Evolutionary conservation across 2,329 filamentous ascomycete species (phyloP).

Genomic region (Juglanconis sp.): DNA sequence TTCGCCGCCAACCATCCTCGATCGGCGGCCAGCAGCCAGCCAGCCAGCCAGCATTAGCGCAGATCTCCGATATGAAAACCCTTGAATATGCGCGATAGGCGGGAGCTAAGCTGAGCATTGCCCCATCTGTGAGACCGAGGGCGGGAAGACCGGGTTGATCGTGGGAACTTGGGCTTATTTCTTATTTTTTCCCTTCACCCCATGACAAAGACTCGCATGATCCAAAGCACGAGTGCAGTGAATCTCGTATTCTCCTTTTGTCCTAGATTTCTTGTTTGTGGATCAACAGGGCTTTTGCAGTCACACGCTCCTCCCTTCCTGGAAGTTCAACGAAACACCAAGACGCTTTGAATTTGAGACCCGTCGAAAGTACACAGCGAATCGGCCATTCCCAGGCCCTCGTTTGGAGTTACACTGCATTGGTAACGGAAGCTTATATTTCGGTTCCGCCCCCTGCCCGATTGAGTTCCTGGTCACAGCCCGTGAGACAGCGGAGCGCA

Average conservation of each 20-base stretch:
- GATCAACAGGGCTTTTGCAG: too few relatives aligned
- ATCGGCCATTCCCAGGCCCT: too few relatives aligned
- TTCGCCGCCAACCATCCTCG: neutral
- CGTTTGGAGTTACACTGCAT: neutral
- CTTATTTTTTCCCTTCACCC: too few relatives aligned
- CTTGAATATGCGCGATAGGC: neutral
- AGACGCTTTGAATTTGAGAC: too few relatives aligned
- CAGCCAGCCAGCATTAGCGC: neutral
- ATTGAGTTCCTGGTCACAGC: neutral
- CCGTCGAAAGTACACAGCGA: too few relatives aligned
- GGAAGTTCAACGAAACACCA: too few relatives aligned
- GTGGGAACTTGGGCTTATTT: neutral
- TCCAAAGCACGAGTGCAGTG: too few relatives aligned
- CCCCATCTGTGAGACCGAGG: neutral
- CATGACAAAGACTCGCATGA: too few relatives aligned
- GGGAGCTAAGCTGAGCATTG: neutral
- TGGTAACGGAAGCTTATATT: neutral
- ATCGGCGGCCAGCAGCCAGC: neutral
- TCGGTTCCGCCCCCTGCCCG: neutral
- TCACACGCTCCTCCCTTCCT: too few relatives aligned
- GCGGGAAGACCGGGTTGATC: neutral
- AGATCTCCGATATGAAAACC: neutral
- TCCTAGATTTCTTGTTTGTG: too few relatives aligned
- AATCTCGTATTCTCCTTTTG: too few relatives aligned
- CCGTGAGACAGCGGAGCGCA: neutral